Evolutionary conservation across 1,139 yeast species (phyloP), one percentile per base, ranked within the genome.

Genomic region (Yamadazyma membranifaciens): DNA sequence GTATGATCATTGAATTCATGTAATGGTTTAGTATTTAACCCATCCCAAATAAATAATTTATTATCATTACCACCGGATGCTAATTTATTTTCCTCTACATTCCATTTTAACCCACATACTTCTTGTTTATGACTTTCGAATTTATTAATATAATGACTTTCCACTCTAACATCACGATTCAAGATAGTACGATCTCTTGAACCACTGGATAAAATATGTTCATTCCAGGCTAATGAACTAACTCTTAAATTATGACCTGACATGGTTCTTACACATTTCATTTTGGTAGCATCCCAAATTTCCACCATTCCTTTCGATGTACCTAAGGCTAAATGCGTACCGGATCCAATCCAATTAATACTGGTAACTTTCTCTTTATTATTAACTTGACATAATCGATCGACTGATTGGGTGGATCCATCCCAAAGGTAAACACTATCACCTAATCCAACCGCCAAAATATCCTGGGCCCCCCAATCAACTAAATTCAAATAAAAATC

Each of bases 51-150:
- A 50, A 78, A 77, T 25, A 88, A 70, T 51, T 80, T 79, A 59
- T 92, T 92, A 62, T 92, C 98, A 57, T 92, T 92, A 26, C 97
- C 96, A 25, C 98, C 98, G 31, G 92, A 82, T 0, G 96, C 97
- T 37, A 89, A 69, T 55, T 84, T 86, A 56, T 85, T 86, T 52
- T 87, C 95, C 42, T 87, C 95, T 2, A 80, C 74, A 56, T 89
- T 91, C 99, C 99, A 92, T 56, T 82, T 81, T 48, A 92, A 73
- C 2, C 99, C 99, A 66, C 98, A 92, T 28, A 92, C 95, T 62
- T 94, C 98, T 63, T 92, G 98, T 42, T 83, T 80, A 62, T 94
- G 98, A 31, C 78, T 72, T 35, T 80, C 83, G 34, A 92, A 69
- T 48, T 80, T 75, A 46, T 82, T 80, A 51, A 87, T 80, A 59